Conservation (phyloP, 805 yeast species). For the Candida jianshihensis region DNA sequence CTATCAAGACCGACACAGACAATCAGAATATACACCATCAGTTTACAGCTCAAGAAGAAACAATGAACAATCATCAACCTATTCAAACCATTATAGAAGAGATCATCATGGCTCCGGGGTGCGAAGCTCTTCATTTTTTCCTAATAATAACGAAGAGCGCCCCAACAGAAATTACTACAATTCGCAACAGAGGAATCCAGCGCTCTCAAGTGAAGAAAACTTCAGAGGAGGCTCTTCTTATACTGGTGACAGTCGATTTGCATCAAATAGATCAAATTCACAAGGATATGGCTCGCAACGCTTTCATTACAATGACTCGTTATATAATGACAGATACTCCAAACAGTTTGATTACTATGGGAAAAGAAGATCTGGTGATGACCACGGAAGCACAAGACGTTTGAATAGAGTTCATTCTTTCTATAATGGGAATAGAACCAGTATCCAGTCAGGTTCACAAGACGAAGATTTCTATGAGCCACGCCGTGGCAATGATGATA, state of each 20-base stretch:
- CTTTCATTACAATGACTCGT: neutral
- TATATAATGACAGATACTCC: neutral
- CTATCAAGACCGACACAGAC: neutral
- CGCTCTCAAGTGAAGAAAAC: neutral
- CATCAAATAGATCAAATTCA: neutral
- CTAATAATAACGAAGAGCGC: too few relatives aligned
- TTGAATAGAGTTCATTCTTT: neutral
- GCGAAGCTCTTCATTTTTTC: neutral
- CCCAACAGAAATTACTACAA: neutral
- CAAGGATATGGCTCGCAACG: neutral
- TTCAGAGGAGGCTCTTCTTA: neutral
- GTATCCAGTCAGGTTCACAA: neutral
- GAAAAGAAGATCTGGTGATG: neutral
- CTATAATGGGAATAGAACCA: neutral
- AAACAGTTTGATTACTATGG: neutral
- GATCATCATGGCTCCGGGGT: neutral
- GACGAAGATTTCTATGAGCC: conserved; percentile 1
- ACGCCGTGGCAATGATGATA: neutral
- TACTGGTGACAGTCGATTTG: neutral
- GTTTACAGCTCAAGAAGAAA: neutral
- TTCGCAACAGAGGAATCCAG: neutral
- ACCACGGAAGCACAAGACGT: neutral
- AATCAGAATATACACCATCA: neutral
- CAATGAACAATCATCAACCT: neutral
- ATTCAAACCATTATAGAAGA: neutral